Evolutionary conservation across 805 yeast species (phyloP), one percentile per base, ranked within the genome.

Genomic region (Kodamaea neixiangensis): DNA sequence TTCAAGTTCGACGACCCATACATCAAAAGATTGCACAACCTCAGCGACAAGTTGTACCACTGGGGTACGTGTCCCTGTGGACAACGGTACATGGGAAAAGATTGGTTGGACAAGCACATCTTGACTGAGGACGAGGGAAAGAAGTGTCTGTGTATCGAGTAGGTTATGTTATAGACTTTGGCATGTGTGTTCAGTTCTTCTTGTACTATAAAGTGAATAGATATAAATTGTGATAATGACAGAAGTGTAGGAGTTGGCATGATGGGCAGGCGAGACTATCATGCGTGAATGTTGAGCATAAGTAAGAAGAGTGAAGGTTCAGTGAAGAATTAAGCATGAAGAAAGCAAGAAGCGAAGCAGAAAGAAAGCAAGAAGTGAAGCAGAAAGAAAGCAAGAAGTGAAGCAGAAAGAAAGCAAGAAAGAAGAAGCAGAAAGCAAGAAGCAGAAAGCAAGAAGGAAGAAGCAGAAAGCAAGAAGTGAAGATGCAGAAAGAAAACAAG

Each of bases 51-150:
- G 60, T 67, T 83, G 18, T 63, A 66, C 21, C 73, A 73, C 54
- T 59, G 63, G 58, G 89, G 89, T 1, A 66, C 74, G 2, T 84
- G 89, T 59, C 62, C 62, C 3, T 73, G 77, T 59, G 77, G 76
- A 1, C 33, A 49, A 34, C 57, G 76, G 18, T 71, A 65, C 47
- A 46, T 58, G 17, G 68, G 70, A 7, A 61, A 62, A 33, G 69
- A 64, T 39, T 73, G 77, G 77, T 56, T 73, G 35, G 71, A 71
- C 44, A 50, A 58, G 6, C 78, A 73, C 50, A 63, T 73, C 18
- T 60, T 71, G 20, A 40, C 44, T 2, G 49, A 47, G 3, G 49
- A 47, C 22, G 49, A 46, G 61, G 69, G 5, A 53, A 53, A 9
- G 63, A 70, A 40, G 44, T 40, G 49, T 19, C 44, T 40, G 40